These are phyloP conservation scores for Parsonsia alboflavescens DNA, from an alignment of 257 asterid species.

Conservation along the genomic window DNA sequence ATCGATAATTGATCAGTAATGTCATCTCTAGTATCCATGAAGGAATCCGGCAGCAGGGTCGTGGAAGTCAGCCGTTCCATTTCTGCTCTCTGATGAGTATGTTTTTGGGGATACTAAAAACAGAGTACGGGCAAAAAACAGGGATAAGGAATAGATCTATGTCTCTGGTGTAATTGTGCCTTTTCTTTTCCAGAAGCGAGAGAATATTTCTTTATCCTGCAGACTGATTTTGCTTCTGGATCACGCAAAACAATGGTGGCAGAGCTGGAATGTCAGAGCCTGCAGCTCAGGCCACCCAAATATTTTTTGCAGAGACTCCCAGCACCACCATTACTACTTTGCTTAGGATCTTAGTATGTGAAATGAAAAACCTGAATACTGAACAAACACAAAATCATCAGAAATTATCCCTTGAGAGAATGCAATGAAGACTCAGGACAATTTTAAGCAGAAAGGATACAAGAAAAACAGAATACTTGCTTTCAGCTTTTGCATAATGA, in stretches of 20 bases:
- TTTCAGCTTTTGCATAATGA: neutral
- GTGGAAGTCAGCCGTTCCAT: slow-evolving; percentile 50
- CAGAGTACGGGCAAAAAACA: slow-evolving; percentile 17
- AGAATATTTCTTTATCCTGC: slow-evolving; percentile 27
- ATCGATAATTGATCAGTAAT: slow-evolving; percentile 39
- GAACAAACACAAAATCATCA: slow-evolving; percentile 7
- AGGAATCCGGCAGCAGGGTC: slow-evolving; percentile 36
- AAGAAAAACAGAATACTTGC: neutral
- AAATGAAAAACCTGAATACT: slow-evolving; percentile 7
- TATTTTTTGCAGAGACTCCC: slow-evolving; percentile 12
- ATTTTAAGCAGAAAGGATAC: neutral
- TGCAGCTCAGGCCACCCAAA: slow-evolving; percentile 35
- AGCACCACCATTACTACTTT: neutral
- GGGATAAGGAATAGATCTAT: slow-evolving; percentile 24
- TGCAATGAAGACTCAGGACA: neutral
- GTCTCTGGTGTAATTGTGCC: slow-evolving; percentile 13
- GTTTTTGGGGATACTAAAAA: slow-evolving; percentile 16
- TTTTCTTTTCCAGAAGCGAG: slow-evolving; percentile 33
- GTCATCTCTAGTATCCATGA: slow-evolving; percentile 44
- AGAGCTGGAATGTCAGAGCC: slow-evolving; percentile 69
- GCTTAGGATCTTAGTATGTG: slow-evolving; percentile 2
- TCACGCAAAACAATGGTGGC: slow-evolving; percentile 44
- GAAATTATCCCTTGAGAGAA: slow-evolving; percentile 1
- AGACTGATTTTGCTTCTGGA: slow-evolving; percentile 34
- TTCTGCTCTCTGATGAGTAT: slow-evolving; percentile 14